Percentiles rank a stretch among this genome's conserved stretches.
Conservation (phyloP, 768 basidiomycete species). For the Candolleomyces aberdarensis region DNA sequence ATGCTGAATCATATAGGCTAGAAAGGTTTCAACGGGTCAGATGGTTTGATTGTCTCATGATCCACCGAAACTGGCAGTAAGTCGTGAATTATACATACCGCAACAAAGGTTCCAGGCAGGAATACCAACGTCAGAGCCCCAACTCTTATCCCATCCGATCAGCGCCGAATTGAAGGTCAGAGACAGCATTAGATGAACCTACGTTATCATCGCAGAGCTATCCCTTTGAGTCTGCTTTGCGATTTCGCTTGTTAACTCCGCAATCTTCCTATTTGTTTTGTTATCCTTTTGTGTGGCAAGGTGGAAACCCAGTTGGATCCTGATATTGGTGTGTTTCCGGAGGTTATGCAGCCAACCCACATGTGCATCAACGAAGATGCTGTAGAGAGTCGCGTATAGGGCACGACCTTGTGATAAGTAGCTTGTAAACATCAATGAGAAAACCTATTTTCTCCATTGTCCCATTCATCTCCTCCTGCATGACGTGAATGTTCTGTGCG, state of each 20-base stretch:
- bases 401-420: neutral
- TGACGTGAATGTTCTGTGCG: neutral
- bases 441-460: neutral
- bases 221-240: slow-evolving; percentile 2
- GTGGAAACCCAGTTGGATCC: neutral
- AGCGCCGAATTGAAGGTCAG: no score
- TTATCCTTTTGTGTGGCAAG: slow-evolving; percentile 5
- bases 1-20: slow-evolving; percentile 13
- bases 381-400: neutral
- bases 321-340: neutral
- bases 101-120: slow-evolving; percentile 11
- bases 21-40: neutral
- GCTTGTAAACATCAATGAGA: neutral
- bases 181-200: neutral
- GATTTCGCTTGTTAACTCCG: slow-evolving; percentile 8
- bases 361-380: neutral
- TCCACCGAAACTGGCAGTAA: neutral
- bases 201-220: slow-evolving; percentile 13
- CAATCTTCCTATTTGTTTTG: slow-evolving; percentile 5
- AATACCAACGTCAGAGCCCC: slow-evolving; percentile 11
- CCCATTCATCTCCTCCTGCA: neutral
- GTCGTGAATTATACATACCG: neutral
- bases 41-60: no score
- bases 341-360: neutral
- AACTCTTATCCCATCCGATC: neutral